phyloP scores from a whole-genome alignment of 2,329 filamentous ascomycete genomes.

The Epichloe gansuensis region DNA sequence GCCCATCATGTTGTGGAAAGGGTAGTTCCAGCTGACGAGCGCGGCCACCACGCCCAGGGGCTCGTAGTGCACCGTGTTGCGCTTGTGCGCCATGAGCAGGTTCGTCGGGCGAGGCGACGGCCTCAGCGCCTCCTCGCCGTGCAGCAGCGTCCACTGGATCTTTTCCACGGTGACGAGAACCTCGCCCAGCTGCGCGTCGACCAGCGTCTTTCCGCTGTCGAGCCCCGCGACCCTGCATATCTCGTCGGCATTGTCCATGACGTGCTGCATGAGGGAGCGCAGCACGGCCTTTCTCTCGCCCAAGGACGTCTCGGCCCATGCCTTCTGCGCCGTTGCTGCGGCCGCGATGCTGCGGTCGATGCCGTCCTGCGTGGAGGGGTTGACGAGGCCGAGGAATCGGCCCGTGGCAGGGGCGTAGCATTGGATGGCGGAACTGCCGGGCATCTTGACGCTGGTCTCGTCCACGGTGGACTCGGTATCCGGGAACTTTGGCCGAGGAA shows the following conservation, averaged over 20 bases:
- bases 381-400: conserved; percentile 64
- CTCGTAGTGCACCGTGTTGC: conserved; percentile 81
- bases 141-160: conserved; percentile 82
- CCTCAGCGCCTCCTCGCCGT: conserved; percentile 71
- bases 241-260: conserved; percentile 79
- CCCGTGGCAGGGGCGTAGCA: conserved; percentile 89
- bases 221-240: conserved; percentile 79
- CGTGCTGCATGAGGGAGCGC: conserved; percentile 65
- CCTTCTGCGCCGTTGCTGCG: conserved; percentile 60
- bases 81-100: conserved; percentile 90
- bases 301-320: conserved; percentile 72
- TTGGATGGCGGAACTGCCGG: conserved; percentile 57
- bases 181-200: conserved; percentile 89
- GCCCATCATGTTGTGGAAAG: conserved; percentile 89
- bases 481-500: conserved; percentile 50
- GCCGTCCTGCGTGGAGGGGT: conserved; percentile 61
- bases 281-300: conserved; percentile 66
- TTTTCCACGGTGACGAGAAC: conserved; percentile 91
- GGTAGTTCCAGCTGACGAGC: conserved; percentile 93
- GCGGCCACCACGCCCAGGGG: conserved; percentile 87
- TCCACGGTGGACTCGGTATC: conserved; percentile 43
- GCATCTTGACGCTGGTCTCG: conserved; percentile 49
- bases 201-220: conserved; percentile 91
- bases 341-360: conserved; percentile 70
- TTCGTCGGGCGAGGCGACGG: conserved; percentile 72